Conservation (phyloP, 2,329 filamentous ascomycete genomes). For the Aureobasidium melanogenum region DNA sequence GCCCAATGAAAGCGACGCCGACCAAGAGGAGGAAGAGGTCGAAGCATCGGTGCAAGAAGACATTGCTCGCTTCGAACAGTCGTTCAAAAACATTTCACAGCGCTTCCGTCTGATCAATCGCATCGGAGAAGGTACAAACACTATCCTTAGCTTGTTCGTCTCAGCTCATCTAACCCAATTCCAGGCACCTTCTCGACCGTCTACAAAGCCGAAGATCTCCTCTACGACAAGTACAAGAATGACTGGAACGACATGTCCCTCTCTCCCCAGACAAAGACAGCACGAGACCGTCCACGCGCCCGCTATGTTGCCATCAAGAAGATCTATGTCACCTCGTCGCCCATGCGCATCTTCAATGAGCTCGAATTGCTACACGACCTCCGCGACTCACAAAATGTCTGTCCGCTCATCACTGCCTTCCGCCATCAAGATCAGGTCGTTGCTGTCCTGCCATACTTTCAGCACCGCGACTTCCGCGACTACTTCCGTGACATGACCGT, state of each 20-base stretch:
- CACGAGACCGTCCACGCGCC: conserved; percentile 36
- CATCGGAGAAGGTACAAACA: conserved; percentile 92
- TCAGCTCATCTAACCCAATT: neutral
- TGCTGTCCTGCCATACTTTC: conserved; percentile 89
- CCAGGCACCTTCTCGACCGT: conserved; percentile 95
- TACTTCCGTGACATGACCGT: conserved; percentile 90
- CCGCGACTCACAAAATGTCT: conserved; percentile 73
- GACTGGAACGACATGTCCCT: conserved; percentile 64
- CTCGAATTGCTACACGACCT: conserved; percentile 87
- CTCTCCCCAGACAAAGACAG: conserved; percentile 54
- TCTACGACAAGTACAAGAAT: conserved; percentile 76
- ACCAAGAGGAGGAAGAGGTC: conserved; percentile 38
- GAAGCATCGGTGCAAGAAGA: conserved; percentile 68
- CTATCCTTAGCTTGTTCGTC: no score
- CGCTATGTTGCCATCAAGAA: conserved; percentile 97
- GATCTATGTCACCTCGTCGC: conserved; percentile 97
- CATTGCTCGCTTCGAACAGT: conserved; percentile 74
- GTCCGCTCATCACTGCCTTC: conserved; percentile 95
- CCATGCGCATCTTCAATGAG: conserved; percentile 88
- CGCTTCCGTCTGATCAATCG: conserved; percentile 88
- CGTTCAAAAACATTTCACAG: conserved; percentile 74
- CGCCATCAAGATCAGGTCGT: conserved; percentile 89
- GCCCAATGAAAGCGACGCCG: conserved; percentile 38
- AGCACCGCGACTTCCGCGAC: conserved; percentile 86
- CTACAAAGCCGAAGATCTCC: conserved; percentile 92